Evolutionary conservation across 148 eudicot genomes (phyloP).

Genomic region (Cornus florida): DNA sequence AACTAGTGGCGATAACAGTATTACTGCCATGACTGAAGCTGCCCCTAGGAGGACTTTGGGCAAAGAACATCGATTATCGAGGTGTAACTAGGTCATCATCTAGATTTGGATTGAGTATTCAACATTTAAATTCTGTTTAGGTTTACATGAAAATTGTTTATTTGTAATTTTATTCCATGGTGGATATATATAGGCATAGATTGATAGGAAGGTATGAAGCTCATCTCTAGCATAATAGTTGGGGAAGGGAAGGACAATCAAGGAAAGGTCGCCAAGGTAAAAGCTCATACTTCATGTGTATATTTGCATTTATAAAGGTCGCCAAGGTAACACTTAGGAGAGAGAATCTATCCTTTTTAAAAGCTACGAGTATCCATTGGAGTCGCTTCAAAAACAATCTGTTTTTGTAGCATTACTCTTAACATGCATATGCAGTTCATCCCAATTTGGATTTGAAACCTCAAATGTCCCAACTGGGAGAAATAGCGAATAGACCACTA

Average conservation of each 20-base stretch:
- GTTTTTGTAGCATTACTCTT: no score
- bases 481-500: no score
- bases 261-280: slow-evolving; percentile 97
- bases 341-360: no score
- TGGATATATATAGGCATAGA: slow-evolving; percentile 59
- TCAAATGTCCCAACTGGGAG: no score
- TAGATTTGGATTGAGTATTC: not conserved
- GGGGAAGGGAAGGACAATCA: slow-evolving; percentile 96
- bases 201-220: slow-evolving; percentile 96
- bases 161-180: not conserved
- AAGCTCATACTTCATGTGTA: not conserved
- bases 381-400: no score
- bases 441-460: no score
- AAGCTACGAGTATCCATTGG: no score
- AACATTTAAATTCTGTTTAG: not conserved
- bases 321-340: no score
- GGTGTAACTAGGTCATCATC: slow-evolving; percentile 82
- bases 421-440: no score
- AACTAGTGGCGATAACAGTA: slow-evolving; percentile 32
- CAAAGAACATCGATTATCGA: slow-evolving; percentile 94
- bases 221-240: slow-evolving; percentile 91
- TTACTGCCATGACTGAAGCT: slow-evolving; percentile 48
- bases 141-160: no score
- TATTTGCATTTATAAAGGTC: not conserved
- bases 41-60: slow-evolving; percentile 79